These are phyloP conservation scores for Stenocarpella maydis DNA, from an alignment of 2,329 filamentous ascomycete genomes.

Conservation along the genomic window DNA sequence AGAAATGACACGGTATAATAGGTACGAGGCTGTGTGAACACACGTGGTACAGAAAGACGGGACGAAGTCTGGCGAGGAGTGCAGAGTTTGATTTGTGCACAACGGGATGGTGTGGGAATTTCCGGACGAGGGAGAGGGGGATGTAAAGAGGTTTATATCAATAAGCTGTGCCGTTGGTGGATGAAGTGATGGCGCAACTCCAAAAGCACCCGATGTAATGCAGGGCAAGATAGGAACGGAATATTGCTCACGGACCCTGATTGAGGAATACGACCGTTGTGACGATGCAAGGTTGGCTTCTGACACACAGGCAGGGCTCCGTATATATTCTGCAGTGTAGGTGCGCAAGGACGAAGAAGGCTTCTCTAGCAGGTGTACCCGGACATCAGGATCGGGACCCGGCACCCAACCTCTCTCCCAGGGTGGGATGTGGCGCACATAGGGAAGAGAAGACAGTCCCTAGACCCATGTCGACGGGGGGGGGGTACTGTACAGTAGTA, in stretches of 20 bases:
- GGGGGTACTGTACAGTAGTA: neutral
- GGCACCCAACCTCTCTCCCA: conserved; percentile 26
- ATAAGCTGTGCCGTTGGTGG: neutral
- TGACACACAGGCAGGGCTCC: conserved; percentile 28
- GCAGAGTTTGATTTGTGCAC: conserved; percentile 1
- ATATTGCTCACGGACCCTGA: conserved; percentile 18
- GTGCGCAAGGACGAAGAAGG: conserved; percentile 13
- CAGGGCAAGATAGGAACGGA: conserved; percentile 19
- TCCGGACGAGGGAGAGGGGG: neutral
- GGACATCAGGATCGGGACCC: conserved; percentile 25
- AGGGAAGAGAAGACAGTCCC: conserved; percentile 22
- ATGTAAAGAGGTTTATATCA: conserved; percentile 23
- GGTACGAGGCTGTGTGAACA: neutral
- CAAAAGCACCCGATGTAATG: conserved; percentile 3
- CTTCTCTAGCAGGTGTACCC: conserved; percentile 26
- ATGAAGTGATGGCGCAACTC: conserved; percentile 6
- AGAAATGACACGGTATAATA: neutral
- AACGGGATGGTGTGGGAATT: neutral
- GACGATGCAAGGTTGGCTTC: conserved; percentile 21
- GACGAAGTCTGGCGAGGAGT: neutral
- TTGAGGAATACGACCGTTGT: conserved; percentile 18
- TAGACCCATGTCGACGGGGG: conserved; percentile 17
- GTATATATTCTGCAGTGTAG: conserved; percentile 23
- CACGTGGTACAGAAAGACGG: neutral
- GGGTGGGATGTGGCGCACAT: conserved; percentile 28